A percentile compares a stretch with the other conserved stretches of the same genome.
Evolutionary conservation across 805 yeast genomes (phyloP).

Genomic region (Spathaspora sp.): DNA sequence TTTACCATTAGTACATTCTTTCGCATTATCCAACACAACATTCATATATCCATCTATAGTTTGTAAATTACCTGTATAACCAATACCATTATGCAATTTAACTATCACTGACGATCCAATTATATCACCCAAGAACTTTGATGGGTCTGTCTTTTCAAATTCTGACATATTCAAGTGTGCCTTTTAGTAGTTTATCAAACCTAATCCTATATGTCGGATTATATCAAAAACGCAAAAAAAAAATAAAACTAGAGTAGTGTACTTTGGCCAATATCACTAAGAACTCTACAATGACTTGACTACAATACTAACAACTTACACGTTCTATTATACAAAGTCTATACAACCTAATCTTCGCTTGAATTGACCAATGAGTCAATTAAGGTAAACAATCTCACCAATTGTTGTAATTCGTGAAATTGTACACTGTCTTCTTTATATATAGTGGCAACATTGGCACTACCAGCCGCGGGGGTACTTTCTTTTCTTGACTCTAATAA

Average conservation of each 20-base stretch:
- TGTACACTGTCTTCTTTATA: constrained; percentile 23
- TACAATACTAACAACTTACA: no score
- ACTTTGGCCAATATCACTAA: background rate
- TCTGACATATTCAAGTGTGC: constrained; percentile 9
- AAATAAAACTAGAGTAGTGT: background rate
- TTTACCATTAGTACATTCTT: constrained; percentile 56
- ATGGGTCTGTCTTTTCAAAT: constrained; percentile 52
- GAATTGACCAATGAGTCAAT: constrained; percentile 41
- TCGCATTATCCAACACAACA: constrained; percentile 75
- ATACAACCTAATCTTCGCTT: background rate
- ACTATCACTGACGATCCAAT: constrained; percentile 80
- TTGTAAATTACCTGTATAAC: constrained; percentile 64
- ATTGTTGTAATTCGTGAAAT: constrained; percentile 41
- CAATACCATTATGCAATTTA: constrained; percentile 81
- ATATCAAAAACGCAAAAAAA: background rate
- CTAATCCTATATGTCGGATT: background rate
- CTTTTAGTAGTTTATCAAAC: no score
- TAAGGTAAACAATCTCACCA: constrained; percentile 54
- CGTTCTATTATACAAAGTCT: background rate
- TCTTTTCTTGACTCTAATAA: constrained; percentile 23
- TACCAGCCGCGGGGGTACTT: constrained; percentile 1
- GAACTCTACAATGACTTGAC: background rate
- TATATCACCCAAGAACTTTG: constrained; percentile 75
- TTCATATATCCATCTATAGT: constrained; percentile 98
- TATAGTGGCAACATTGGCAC: constrained; percentile 2